Evolutionary conservation across 371 early-diverging fungal genomes (phyloP).

Genomic region (Rhizopus delemar): DNA sequence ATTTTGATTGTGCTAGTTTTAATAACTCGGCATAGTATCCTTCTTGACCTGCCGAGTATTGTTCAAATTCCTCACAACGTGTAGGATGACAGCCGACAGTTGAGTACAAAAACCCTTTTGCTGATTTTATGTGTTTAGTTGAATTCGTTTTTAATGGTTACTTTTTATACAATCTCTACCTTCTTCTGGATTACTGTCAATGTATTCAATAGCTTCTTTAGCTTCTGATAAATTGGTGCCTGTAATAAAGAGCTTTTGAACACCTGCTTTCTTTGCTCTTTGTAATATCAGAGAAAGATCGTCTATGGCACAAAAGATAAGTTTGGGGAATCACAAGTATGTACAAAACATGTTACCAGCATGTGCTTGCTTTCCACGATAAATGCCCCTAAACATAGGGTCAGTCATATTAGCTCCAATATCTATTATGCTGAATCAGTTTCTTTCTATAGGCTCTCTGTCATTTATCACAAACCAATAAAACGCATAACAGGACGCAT

Average conservation of each 20-base stretch:
- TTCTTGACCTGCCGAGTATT: constrained; percentile 55
- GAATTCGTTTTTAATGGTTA: not conserved
- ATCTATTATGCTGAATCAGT: constrained; percentile 38
- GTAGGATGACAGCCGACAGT: constrained; percentile 94
- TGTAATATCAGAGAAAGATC: constrained; percentile 67
- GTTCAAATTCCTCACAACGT: constrained; percentile 73
- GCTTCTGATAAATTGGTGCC: constrained; percentile 72
- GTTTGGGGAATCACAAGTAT: not conserved
- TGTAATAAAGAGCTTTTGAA: constrained; percentile 76
- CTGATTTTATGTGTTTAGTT: constrained; percentile 4
- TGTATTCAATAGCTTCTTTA: constrained; percentile 58
- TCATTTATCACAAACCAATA: not conserved
- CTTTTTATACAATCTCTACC: constrained; percentile 12
- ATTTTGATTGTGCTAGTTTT: constrained; percentile 42
- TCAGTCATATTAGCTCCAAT: constrained; percentile 87
- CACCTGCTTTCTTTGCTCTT: constrained; percentile 67
- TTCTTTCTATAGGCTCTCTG: not conserved
- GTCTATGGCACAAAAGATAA: constrained; percentile 41
- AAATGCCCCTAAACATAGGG: constrained; percentile 80
- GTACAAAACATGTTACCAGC: constrained; percentile 40
- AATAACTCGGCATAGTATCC: constrained; percentile 60
- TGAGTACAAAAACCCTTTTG: constrained; percentile 53
- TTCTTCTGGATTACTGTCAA: constrained; percentile 35
- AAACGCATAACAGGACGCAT: constrained; percentile 4
- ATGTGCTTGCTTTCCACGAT: constrained; percentile 78